phyloP scores from a whole-genome alignment of 345 rosid species.

The Mallotus nudiflorus region DNA sequence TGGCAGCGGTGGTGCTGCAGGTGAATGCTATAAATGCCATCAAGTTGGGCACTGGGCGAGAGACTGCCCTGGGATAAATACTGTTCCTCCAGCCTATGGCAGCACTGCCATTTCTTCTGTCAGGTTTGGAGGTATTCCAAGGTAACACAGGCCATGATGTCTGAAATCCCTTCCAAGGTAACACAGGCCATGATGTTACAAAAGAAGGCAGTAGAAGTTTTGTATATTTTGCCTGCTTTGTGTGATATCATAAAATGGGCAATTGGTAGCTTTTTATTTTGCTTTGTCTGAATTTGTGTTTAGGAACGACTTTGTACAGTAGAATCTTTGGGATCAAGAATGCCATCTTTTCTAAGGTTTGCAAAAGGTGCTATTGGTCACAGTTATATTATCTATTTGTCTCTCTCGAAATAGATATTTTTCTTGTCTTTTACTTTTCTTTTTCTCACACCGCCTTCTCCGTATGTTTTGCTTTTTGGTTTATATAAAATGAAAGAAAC shows the following conservation, averaged over 20 bases:
- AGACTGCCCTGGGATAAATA: constrained; percentile 50
- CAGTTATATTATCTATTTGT: neutral
- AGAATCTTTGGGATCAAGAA: neutral
- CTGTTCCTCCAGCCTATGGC: constrained; percentile 46
- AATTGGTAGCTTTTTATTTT: neutral
- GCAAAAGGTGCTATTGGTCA: too few relatives aligned
- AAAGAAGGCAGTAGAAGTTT: neutral
- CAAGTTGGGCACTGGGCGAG: constrained; percentile 69
- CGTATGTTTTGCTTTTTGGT: too few relatives aligned
- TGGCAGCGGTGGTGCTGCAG: constrained; percentile 28
- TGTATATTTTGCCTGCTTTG: constrained; percentile 7
- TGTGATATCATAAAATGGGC: neutral
- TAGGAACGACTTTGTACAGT: constrained; percentile 3
- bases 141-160: constrained; percentile 52
- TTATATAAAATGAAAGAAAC: too few relatives aligned
- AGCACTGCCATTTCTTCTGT: constrained; percentile 37
- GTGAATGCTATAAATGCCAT: constrained; percentile 60
- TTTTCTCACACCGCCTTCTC: too few relatives aligned
- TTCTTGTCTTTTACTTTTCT: too few relatives aligned
- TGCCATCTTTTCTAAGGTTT: too few relatives aligned
- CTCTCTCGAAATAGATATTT: neutral
- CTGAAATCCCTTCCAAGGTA: constrained; percentile 40
- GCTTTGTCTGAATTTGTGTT: neutral
- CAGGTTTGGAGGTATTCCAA: constrained; percentile 48
- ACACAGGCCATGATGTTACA: constrained; percentile 45